Conservation (phyloP, 208 protist species). For the Wallacemonas rigidus region DNA sequence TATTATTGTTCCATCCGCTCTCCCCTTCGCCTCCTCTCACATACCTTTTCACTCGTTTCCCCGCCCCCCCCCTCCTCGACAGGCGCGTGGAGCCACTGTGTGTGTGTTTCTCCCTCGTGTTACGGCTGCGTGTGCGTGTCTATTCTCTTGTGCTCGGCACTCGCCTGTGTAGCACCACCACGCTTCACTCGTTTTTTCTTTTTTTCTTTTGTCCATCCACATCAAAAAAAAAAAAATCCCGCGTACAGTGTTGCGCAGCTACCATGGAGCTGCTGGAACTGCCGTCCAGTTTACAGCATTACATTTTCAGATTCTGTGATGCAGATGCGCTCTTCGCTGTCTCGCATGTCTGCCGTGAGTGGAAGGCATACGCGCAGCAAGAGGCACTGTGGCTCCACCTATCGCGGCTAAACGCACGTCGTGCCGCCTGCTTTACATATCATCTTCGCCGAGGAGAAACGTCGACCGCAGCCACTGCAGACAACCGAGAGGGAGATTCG, state of each 20-base stretch:
- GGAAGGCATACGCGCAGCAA: slow-evolving; percentile 18
- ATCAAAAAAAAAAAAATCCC: neutral
- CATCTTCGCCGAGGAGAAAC: neutral
- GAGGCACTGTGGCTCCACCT: slow-evolving; percentile 23
- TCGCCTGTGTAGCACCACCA: neutral
- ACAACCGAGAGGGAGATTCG: slow-evolving; percentile 5
- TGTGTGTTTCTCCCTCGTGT: too few species aligned
- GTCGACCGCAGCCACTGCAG: neutral
- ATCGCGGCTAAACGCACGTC: slow-evolving; percentile 20
- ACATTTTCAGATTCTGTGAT: slow-evolving; percentile 40
- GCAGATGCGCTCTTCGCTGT: slow-evolving; percentile 28
- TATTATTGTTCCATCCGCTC: too few species aligned
- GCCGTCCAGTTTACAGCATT: slow-evolving; percentile 21
- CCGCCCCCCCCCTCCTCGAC: too few species aligned
- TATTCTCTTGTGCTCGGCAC: too few species aligned
- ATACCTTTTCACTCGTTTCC: too few species aligned
- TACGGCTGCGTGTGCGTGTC: too few species aligned
- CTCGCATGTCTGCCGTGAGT: slow-evolving; percentile 21
- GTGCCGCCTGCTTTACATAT: slow-evolving; percentile 22
- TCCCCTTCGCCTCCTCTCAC: too few species aligned
- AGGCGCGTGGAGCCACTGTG: too few species aligned
- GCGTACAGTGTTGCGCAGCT: neutral
- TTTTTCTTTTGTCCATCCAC: slow-evolving; percentile 5
- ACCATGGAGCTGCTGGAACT: slow-evolving; percentile 14
- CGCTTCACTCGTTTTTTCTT: slow-evolving; percentile 15